Evolutionary conservation across 2,329 filamentous ascomycete genomes (phyloP).

Genomic region (Blumeriella jaapii): DNA sequence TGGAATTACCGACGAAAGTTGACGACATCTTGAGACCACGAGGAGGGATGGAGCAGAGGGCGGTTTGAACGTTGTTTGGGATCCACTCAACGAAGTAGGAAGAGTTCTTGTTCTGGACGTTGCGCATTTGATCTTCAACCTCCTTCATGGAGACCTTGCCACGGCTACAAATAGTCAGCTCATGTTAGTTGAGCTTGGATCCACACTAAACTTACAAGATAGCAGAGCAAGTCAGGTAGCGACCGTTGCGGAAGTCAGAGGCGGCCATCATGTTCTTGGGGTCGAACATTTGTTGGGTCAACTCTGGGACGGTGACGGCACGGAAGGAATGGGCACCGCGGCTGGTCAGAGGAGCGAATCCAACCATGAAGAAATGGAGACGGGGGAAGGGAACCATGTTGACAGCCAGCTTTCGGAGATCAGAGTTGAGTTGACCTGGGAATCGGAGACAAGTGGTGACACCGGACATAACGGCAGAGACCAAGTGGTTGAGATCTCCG

Average conservation of each 20-base stretch:
- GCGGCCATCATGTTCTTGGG: slow-evolving; percentile 99
- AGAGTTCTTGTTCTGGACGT: slow-evolving; percentile 99
- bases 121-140: slow-evolving; percentile 99
- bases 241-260: slow-evolving; percentile 98
- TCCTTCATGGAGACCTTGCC: slow-evolving; percentile 99
- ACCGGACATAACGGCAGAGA: slow-evolving; percentile 99
- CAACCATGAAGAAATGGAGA: slow-evolving; percentile 99
- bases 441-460: slow-evolving; percentile 98
- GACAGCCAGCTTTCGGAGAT: slow-evolving; percentile 97
- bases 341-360: slow-evolving; percentile 96
- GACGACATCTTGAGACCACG: slow-evolving; percentile 98
- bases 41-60: slow-evolving; percentile 96
- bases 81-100: slow-evolving; percentile 99
- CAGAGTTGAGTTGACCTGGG: slow-evolving; percentile 99
- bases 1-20: slow-evolving; percentile 98
- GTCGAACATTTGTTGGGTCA: slow-evolving; percentile 99
- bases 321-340: slow-evolving; percentile 90
- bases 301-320: slow-evolving; percentile 90
- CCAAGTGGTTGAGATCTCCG: slow-evolving; percentile 98
- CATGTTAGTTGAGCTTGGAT: slow-evolving; percentile 22
- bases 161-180: slow-evolving; percentile 48
- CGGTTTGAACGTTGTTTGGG: slow-evolving; percentile 99
- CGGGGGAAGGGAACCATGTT: slow-evolving; percentile 99
- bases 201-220: slow-evolving; percentile 53
- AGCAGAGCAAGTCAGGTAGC: slow-evolving; percentile 98